These are phyloP conservation scores for Cladosporium sp. DNA, from an alignment of 2,329 filamentous ascomycete genomes.

Conservation along the genomic window DNA sequence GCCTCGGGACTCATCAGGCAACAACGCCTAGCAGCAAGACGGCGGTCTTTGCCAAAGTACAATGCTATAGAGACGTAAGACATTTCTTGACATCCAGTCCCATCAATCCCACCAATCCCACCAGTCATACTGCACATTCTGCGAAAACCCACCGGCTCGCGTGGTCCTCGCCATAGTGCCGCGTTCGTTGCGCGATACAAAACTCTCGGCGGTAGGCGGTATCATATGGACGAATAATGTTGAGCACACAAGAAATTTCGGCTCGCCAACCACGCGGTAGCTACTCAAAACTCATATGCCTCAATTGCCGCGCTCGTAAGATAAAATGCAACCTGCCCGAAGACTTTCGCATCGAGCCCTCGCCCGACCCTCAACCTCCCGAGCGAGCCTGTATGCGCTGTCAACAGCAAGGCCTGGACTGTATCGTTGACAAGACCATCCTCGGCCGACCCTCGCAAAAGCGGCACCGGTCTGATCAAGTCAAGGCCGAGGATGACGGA, in stretches of 20 bases:
- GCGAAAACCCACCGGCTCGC: no score
- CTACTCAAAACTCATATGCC: conserved; percentile 19
- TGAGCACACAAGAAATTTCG: background rate
- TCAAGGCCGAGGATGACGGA: background rate
- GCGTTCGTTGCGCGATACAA: no score
- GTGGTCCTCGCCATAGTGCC: no score
- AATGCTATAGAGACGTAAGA: no score
- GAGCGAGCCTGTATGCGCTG: conserved; percentile 16
- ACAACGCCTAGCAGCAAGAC: no score
- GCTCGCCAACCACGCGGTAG: conserved; percentile 15
- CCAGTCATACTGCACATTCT: no score
- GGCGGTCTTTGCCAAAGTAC: no score
- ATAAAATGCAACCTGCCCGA: conserved; percentile 19
- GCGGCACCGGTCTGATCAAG: background rate
- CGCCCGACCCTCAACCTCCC: conserved; percentile 11
- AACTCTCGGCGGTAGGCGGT: no score
- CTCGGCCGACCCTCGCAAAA: conserved; percentile 18
- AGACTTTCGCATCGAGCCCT: conserved; percentile 12
- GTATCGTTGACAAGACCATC: conserved; percentile 17
- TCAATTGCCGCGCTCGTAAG: conserved; percentile 18
- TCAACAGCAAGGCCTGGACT: conserved; percentile 15
- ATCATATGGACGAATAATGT: background rate
- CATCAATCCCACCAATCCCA: no score
- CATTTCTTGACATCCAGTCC: no score
- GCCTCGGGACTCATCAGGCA: no score